A percentile compares a stretch with the other conserved stretches of the same genome.
Evolutionary conservation across 148 eudicot genomes (phyloP).

Genomic region (Fagopyrum homotropicum): DNA sequence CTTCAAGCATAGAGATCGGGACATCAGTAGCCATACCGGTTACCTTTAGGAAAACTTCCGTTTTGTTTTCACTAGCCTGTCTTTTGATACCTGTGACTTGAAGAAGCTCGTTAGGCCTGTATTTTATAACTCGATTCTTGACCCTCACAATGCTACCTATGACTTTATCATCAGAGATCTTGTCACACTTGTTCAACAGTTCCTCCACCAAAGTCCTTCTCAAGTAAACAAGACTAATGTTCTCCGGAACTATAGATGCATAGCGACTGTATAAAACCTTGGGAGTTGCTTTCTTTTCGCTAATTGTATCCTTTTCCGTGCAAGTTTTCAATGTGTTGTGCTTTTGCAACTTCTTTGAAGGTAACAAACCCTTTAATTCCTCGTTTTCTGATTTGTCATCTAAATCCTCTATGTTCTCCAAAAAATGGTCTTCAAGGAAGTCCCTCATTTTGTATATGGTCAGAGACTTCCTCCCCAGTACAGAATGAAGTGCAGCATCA

Average conservation of each 20-base stretch:
- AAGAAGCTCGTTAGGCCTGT: conserved; percentile 41
- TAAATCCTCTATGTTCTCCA: conserved; percentile 28
- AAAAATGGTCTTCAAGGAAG: conserved; percentile 58
- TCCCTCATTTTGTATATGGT: conserved; percentile 47
- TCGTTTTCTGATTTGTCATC: conserved; percentile 36
- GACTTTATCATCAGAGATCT: conserved; percentile 51
- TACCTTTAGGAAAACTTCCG: conserved; percentile 40
- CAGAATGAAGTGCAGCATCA: conserved; percentile 50
- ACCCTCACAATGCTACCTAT: conserved; percentile 79
- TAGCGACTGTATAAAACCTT: conserved; percentile 31
- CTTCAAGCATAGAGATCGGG: conserved; percentile 55
- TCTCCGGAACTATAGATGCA: conserved; percentile 54
- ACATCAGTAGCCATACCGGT: conserved; percentile 37
- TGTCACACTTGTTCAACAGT: conserved; percentile 41
- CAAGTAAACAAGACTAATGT: conserved; percentile 74
- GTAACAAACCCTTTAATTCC: conserved; percentile 18
- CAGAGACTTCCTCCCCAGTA: conserved; percentile 58
- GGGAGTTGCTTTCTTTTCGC: conserved; percentile 16
- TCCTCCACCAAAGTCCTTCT: conserved; percentile 55
- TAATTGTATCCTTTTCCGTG: conserved; percentile 13
- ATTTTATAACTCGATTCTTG: conserved; percentile 17
- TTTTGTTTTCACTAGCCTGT: conserved; percentile 25
- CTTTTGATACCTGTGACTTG: conserved; percentile 70
- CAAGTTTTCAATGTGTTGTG: conserved; percentile 16
- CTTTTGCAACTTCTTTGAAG: conserved; percentile 42